Percentiles rank a stretch among this genome's conserved stretches.
These are phyloP conservation scores for Russula olivacea DNA, from an alignment of 768 basidiomycete species.

Conservation along the genomic window DNA sequence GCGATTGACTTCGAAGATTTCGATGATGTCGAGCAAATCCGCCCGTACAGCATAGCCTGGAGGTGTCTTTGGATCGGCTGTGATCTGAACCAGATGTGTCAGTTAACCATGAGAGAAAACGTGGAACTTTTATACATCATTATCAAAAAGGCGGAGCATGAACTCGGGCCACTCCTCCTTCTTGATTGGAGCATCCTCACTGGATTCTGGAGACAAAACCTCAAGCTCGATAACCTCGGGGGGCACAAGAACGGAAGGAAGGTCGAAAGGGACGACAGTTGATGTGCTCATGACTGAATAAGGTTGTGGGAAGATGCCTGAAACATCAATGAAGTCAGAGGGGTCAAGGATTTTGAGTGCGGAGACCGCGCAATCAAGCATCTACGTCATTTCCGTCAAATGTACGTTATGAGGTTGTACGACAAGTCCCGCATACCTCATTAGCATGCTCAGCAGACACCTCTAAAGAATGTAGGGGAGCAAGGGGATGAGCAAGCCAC, in stretches of 20 bases:
- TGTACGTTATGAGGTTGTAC: neutral
- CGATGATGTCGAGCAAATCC: conserved; percentile 66
- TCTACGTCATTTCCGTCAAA: conserved; percentile 38
- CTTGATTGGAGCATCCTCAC: conserved; percentile 66
- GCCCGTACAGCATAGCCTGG: conserved; percentile 76
- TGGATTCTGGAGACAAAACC: conserved; percentile 57
- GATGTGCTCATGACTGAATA: conserved; percentile 47
- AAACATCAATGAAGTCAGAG: conserved; percentile 52
- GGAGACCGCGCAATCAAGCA: conserved; percentile 65
- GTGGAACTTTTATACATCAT: conserved; percentile 36
- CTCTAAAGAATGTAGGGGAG: conserved; percentile 44
- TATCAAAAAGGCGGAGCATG: conserved; percentile 61
- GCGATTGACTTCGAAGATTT: conserved; percentile 92
- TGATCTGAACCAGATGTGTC: conserved; percentile 44
- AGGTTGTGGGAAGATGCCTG: conserved; percentile 57
- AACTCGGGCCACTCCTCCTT: conserved; percentile 82
- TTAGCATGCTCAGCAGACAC: conserved; percentile 46
- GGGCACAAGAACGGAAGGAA: conserved; percentile 78
- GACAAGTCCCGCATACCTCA: conserved; percentile 44
- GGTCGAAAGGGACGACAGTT: conserved; percentile 47
- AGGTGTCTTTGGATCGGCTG: conserved; percentile 67
- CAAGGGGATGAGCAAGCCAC: conserved; percentile 58
- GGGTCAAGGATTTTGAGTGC: conserved; percentile 58
- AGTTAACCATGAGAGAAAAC: neutral
- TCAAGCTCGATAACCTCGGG: conserved; percentile 85